Evolutionary conservation across 441 rosid species (phyloP), one percentile per base, ranked within the genome.

Genomic region (Adansonia rubrostipa): DNA sequence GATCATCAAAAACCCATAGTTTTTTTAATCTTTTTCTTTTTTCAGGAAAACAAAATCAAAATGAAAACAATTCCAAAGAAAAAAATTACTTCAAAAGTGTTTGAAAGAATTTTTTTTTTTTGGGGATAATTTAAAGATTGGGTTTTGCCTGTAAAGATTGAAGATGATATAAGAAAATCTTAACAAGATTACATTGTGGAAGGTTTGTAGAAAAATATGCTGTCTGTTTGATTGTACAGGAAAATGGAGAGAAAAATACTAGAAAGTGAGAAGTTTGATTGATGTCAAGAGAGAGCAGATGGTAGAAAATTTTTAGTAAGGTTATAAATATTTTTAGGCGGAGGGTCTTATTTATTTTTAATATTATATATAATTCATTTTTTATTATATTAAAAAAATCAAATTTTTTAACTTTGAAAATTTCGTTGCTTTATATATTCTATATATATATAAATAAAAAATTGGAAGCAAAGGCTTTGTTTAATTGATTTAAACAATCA

Each of bases 191-290:
- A 50, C 50, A 40, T 65, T 65, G 20, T 47, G 63, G 48, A 54
- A 17, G 62, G 45, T 6, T 13, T 8, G 57, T 15, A 54, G 66
- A 33, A 33, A 63, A 76, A 79, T 50, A 56, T 1, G 81, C 44
- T 13, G 54, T 9, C 75, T 65, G 81, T 82, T 75, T 54, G 80
- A 28, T 81, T 67, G 40, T 77, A 54, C 58, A 65, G 80, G 72
- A 77, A 80, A 48, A 80, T 73, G 20, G 68, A 65, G 68, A 73
- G 74, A 71, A 48, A 71, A 71, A n/a, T 54, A 64, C 33, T 74
- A 76, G 62, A 79, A 63, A 63, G 70, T 64, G 40, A 36, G 40
- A 36, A 11, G 15, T 36, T 36, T 36, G 40, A 36, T 36, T 36
- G 40, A 24, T 24, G 28, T 24, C 28, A 24, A 24, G 28, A 24